Percentiles rank a stretch among this genome's conserved stretches.
Conservation (phyloP, 306 rosid species). For the Mucuna pruriens region DNA sequence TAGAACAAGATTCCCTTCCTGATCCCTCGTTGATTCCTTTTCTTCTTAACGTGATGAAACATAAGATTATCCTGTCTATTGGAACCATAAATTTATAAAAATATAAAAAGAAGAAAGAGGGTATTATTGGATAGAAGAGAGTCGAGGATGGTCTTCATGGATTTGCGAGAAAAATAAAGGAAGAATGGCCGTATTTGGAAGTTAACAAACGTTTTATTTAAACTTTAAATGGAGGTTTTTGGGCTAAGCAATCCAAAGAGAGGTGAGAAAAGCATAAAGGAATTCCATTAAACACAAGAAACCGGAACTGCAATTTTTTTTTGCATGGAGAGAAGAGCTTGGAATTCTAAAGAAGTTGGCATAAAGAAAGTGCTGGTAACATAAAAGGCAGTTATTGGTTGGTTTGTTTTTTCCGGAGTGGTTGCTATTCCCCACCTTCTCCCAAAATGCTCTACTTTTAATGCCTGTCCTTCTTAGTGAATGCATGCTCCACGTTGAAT, state of each 20-base stretch:
- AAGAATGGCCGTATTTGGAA: slow-evolving; percentile 45
- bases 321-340: slow-evolving; percentile 65
- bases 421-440: slow-evolving; percentile 52
- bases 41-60: slow-evolving; percentile 16
- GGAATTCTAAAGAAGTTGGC: slow-evolving; percentile 71
- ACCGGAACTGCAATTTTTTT: slow-evolving; percentile 49
- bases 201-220: slow-evolving; percentile 27
- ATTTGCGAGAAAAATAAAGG: slow-evolving; percentile 43
- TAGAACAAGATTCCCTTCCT: slow-evolving; percentile 44
- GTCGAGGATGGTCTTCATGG: slow-evolving; percentile 48
- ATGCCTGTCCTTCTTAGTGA: no score
- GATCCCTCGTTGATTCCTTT: slow-evolving; percentile 30
- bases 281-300: slow-evolving; percentile 70
- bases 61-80: neutral
- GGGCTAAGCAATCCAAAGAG: slow-evolving; percentile 56
- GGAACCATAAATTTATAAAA: slow-evolving; percentile 16
- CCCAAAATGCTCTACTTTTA: slow-evolving; percentile 62
- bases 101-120: neutral
- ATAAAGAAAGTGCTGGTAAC: slow-evolving; percentile 51
- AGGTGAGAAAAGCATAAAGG: slow-evolving; percentile 66
- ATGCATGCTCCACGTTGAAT: no score
- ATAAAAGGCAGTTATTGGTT: slow-evolving; percentile 52
- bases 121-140: neutral
- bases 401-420: slow-evolving; percentile 21
- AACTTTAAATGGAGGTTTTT: slow-evolving; percentile 27